Evolutionary conservation across 805 yeast genomes (phyloP), one percentile per base, ranked within the genome.

Genomic region (Candida corydali): DNA sequence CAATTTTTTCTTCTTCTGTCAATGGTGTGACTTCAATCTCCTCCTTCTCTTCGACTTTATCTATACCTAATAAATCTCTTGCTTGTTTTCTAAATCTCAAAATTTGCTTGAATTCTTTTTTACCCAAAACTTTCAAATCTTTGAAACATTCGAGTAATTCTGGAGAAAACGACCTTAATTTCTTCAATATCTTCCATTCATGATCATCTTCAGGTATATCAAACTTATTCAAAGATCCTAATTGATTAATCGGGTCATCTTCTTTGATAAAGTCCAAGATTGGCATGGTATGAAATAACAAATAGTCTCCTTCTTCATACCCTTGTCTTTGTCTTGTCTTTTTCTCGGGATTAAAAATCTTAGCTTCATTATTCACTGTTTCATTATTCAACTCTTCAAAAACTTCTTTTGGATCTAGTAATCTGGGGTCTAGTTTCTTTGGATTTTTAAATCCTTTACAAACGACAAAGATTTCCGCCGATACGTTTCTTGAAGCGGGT

Each of bases 401-500:
- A 15, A 93, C 98, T 55, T 85, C 88, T 54, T 76, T 85, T 11
- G 98, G 86, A 58, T 93, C 98, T 42, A 93, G 69, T 39, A 93
- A 69, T 52, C 95, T 77, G 33, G 97, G 96, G 63, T 93, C 99
- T 44, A 93, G 61, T 57, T 84, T 87, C 59, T 89, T 86, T 33
- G 99, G 98, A 10, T 98, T 96, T 60, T 89, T 91, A 69, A 85
- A 93, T 9, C 94, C 94, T 59, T 81, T 81, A 65, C 99, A 93
- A 25, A 89, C 97, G 32, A 93, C 98, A 56, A 93, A 93, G 54
- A 93, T 93, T 71, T 93, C 99, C 2, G 99, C 99, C 57, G 98
- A 91, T 23, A 93, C 99, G 62, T 87, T 88, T 80, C 99, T 89
- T 26, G 97, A 88, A 7, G 98, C 89, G 7, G 99, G 98, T 6